Conservation (phyloP, 2,329 filamentous ascomycete species). For the Claviceps quebecensis region DNA sequence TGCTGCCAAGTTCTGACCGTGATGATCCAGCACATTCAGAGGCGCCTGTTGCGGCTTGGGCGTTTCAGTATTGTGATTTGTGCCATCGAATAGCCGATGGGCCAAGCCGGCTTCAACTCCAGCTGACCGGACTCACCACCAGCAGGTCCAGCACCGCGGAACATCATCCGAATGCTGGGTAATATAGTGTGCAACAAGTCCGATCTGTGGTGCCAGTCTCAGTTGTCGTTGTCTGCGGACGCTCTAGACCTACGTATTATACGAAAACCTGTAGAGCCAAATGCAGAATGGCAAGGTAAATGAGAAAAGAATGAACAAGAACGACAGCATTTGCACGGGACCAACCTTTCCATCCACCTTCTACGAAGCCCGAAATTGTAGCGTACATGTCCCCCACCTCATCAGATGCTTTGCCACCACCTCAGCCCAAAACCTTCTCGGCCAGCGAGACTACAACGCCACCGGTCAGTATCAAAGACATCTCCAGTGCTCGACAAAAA, state of each 20-base stretch:
- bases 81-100: too few relatives aligned
- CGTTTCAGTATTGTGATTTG: too few relatives aligned
- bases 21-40: not conserved
- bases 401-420: not conserved
- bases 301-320: not conserved
- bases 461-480: conserved; percentile 2
- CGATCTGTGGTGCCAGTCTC: not conserved
- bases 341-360: not conserved
- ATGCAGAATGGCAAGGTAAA: not conserved
- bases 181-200: not conserved
- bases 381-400: not conserved
- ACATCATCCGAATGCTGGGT: not conserved
- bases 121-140: too few relatives aligned
- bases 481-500: not conserved
- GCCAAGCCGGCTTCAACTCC: too few relatives aligned
- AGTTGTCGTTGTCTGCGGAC: not conserved
- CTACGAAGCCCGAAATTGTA: not conserved
- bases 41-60: not conserved
- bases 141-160: too few relatives aligned
- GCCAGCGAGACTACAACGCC: conserved; percentile 31
- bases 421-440: conserved; percentile 30
- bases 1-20: not conserved
- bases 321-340: not conserved
- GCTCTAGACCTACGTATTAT: not conserved
- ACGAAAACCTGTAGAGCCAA: not conserved